Evolutionary conservation across 805 yeast genomes (phyloP).

Genomic region (Nakazawaea sp.): DNA sequence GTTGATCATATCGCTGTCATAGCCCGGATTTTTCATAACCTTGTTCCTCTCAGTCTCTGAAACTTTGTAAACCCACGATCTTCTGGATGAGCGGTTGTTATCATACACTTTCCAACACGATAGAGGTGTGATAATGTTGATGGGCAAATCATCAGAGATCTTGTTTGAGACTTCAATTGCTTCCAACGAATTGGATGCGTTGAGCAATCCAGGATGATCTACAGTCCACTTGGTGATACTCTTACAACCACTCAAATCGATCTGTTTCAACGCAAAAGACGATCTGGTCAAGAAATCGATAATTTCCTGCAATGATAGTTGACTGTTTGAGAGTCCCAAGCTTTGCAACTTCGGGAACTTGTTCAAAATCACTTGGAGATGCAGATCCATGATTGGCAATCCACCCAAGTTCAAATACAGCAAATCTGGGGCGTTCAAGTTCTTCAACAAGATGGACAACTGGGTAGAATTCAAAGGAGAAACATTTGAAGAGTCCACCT

Average conservation of each 20-base stretch:
- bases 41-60: conserved; percentile 16
- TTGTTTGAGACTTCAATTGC: conserved; percentile 66
- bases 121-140: conserved; percentile 22
- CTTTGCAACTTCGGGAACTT: conserved; percentile 35
- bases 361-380: conserved; percentile 29
- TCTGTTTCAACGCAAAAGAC: conserved; percentile 32
- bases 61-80: conserved; percentile 71
- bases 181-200: conserved; percentile 39
- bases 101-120: conserved; percentile 44
- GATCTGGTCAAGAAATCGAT: conserved; percentile 23
- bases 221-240: conserved; percentile 54
- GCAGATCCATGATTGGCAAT: conserved; percentile 34
- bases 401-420: conserved; percentile 47
- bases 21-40: conserved; percentile 17
- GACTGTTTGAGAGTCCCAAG: conserved; percentile 33
- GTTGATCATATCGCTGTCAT: conserved; percentile 20
- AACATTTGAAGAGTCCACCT: conserved; percentile 46
- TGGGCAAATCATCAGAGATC: conserved; percentile 38
- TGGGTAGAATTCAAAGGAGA: conserved; percentile 41
- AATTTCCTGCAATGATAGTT: conserved; percentile 30
- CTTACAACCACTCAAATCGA: conserved; percentile 64
- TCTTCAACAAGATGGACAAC: conserved; percentile 34
- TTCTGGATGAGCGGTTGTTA: conserved; percentile 53
- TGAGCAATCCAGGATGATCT: conserved; percentile 38
- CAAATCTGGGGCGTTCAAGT: conserved; percentile 36